Conservation (phyloP, 495 filamentous ascomycete genomes). For the Antarctomyces pellizariae region DNA sequence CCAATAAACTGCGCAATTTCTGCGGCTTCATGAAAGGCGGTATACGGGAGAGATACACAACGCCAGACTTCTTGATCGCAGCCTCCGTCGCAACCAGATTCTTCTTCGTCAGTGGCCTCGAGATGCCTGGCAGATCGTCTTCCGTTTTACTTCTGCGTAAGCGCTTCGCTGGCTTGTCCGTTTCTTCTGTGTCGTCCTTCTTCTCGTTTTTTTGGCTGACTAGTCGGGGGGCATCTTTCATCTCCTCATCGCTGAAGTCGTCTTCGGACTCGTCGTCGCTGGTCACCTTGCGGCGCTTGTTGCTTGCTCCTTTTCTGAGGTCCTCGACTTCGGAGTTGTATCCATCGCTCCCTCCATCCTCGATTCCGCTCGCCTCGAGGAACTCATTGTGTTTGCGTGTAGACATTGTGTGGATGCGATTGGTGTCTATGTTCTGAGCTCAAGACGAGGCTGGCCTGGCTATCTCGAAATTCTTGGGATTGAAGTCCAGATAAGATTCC, state of each 20-base stretch:
- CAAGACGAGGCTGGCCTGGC: no score
- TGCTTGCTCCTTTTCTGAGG: constrained; percentile 35
- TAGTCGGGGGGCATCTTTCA: constrained; percentile 1
- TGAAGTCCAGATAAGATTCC: no score
- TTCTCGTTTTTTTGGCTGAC: constrained; percentile 3
- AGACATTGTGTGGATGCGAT: constrained; percentile 8
- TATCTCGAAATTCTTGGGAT: no score
- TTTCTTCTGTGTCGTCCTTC: constrained; percentile 8
- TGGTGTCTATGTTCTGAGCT: no score
- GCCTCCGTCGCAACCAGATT: constrained; percentile 32
- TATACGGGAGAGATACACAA: constrained; percentile 74
- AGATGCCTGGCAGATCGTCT: constrained; percentile 19
- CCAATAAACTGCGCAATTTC: constrained; percentile 54
- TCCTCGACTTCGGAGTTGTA: constrained; percentile 48
- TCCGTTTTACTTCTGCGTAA: constrained; percentile 9
- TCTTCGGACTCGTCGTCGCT: constrained; percentile 21
- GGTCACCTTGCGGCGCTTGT: constrained; percentile 42
- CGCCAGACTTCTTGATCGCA: constrained; percentile 41
- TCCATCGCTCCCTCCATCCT: constrained; percentile 27
- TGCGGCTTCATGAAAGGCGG: constrained; percentile 88
- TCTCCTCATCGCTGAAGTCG: constrained; percentile 14
- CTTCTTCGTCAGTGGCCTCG: constrained; percentile 29
- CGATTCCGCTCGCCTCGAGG: constrained; percentile 52
- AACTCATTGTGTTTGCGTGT: constrained; percentile 43
- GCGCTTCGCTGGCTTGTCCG: constrained; percentile 6